Evolutionary conservation across 306 rosid genomes (phyloP), one percentile per base, ranked within the genome.

Genomic region (Dalbergia oliveri): DNA sequence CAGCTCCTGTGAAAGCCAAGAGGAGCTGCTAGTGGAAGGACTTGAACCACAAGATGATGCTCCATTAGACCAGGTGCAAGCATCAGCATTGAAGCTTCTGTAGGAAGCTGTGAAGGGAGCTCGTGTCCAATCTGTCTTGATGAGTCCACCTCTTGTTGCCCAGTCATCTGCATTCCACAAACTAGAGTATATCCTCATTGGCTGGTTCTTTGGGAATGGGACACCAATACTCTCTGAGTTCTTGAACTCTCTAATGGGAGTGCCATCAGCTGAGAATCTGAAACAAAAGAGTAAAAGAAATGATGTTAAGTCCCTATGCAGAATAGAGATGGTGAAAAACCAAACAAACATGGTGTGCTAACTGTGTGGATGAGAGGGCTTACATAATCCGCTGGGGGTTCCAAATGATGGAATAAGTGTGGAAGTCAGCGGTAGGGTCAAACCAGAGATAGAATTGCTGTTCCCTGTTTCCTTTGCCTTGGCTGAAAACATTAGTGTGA

Each of bases 101-200:
- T 89, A 92, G 11, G 90, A 90, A 18, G 95, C 91, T n/a, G 83
- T 64, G 80, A 90, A 93, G 5, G 95, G 97, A 77, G 95, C 95
- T 60, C 82, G 59, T 23, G 87, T 50, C 95, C 95, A 90, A 53
- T 90, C 95, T 3, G 93, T 90, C 82, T 92, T 90, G 6, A 90
- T 87, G 0, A 88, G 85, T 49, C 97, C 97, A 23, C 95, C 97
- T 72, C 94, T 89, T 4, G 97, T 93, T 5, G 97, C 97, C 94
- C 94, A 92, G 13, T 92, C 91, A 76, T 92, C 97, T 0, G 94
- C 97, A 79, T 87, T 88, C 97, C 95, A 92, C 21, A 92, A 67
- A 60, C 91, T 90, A 0, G 97, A 90, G 64, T 89, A 82, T 69
- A 92, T 82, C 35, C 90, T 90, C 95, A 90, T 89, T 8, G 93